phyloP scores from a whole-genome alignment of 2,329 filamentous ascomycete genomes.

The Monosporascus sp. region DNA sequence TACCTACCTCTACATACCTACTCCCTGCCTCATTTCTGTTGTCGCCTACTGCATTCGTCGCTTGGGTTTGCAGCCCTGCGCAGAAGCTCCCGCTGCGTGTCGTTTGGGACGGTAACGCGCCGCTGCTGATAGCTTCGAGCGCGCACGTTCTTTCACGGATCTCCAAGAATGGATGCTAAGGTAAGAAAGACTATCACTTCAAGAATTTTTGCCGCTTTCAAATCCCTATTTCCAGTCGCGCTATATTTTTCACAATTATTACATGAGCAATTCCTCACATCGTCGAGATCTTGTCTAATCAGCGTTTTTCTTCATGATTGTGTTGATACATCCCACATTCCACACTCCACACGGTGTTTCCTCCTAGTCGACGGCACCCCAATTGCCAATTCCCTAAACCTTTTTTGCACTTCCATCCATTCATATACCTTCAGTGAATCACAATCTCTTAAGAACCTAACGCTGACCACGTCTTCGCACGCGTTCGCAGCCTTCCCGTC shows the following conservation, averaged over 20 bases:
- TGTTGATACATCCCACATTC: no score
- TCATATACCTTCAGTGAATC: not conserved
- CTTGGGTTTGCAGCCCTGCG: not conserved
- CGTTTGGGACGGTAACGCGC: not conserved
- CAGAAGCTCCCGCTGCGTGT: not conserved
- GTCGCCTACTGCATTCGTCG: not conserved
- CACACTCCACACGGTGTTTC: no score
- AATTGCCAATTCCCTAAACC: no score
- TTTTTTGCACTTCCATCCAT: not conserved
- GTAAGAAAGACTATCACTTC: slow-evolving; percentile 17
- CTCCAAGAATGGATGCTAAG: slow-evolving; percentile 18
- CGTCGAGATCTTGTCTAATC: not conserved
- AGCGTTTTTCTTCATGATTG: not conserved
- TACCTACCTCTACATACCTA: not conserved
- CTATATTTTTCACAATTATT: no score
- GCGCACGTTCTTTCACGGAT: no score
- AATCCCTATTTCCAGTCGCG: no score
- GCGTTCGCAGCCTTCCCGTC: slow-evolving; percentile 60
- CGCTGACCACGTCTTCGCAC: slow-evolving; percentile 13
- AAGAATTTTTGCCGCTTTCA: not conserved
- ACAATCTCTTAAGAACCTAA: not conserved
- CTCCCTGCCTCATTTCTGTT: not conserved
- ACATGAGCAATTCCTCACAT: not conserved
- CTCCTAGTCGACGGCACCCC: no score
- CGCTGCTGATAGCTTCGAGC: not conserved